A percentile compares a stretch with the other conserved stretches of the same genome.
These are phyloP conservation scores for Filobasidium wieringae DNA, from an alignment of 768 basidiomycete genomes.

Conservation along the genomic window DNA sequence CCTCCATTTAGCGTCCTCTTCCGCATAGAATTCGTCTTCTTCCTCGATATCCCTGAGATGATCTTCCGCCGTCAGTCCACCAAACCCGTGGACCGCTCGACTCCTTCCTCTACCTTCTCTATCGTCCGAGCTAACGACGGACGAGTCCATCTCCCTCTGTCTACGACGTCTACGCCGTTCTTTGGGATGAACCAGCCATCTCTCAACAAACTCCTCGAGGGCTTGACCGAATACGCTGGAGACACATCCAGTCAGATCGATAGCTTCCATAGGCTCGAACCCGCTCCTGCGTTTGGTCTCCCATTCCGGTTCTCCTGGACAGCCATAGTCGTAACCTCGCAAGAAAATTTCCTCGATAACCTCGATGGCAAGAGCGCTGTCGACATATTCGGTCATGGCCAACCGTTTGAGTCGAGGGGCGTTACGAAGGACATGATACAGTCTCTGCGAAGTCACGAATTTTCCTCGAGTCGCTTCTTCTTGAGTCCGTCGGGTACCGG, in stretches of 20 bases:
- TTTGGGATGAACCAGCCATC: slow-evolving; percentile 20
- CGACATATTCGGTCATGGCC: slow-evolving; percentile 99
- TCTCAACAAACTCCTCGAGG: slow-evolving; percentile 62
- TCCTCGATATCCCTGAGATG: slow-evolving; percentile 13
- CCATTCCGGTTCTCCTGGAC: slow-evolving; percentile 48
- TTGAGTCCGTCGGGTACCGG: slow-evolving; percentile 84
- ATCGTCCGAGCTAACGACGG: slow-evolving; percentile 12
- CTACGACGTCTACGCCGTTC: neutral
- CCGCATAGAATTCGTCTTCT: slow-evolving; percentile 19
- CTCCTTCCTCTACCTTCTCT: slow-evolving; percentile 18
- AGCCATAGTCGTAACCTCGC: slow-evolving; percentile 47
- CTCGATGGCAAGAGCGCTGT: slow-evolving; percentile 63
- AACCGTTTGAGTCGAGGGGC: slow-evolving; percentile 73
- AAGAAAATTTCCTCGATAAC: slow-evolving; percentile 85
- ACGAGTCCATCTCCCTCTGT: slow-evolving; percentile 11
- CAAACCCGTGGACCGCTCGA: slow-evolving; percentile 15
- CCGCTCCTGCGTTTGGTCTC: slow-evolving; percentile 21
- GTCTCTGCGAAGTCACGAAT: slow-evolving; percentile 82
- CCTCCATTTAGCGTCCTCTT: slow-evolving; percentile 7
- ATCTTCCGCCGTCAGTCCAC: slow-evolving; percentile 3
- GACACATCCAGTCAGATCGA: slow-evolving; percentile 91
- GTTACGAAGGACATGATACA: slow-evolving; percentile 55
- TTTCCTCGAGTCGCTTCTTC: slow-evolving; percentile 79
- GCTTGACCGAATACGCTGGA: slow-evolving; percentile 79
- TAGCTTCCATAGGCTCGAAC: slow-evolving; percentile 63